Conservation (phyloP, 192 early-diverging fungal species). For the Powellomyces hirtus region DNA sequence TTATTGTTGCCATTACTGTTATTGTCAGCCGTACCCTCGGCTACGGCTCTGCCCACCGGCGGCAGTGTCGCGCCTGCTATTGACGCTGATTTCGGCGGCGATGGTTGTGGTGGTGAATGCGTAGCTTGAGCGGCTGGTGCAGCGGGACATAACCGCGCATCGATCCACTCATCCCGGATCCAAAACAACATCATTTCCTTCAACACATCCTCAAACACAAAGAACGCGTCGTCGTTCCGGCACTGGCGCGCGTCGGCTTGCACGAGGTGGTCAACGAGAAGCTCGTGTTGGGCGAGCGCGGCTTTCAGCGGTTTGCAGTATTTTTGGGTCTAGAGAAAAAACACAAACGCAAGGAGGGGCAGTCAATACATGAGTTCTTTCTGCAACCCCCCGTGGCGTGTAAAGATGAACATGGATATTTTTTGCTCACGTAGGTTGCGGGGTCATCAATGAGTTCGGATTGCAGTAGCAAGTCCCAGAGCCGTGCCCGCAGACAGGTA, state of each 20-base stretch:
- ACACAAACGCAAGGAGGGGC: not conserved
- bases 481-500: slow-evolving; percentile 25
- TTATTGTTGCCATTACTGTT: no score
- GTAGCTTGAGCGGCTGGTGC: not conserved
- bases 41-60: no score
- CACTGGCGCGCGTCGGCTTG: slow-evolving; percentile 42
- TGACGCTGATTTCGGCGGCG: not conserved
- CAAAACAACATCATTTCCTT: slow-evolving; percentile 45
- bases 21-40: no score
- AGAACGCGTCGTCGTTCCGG: slow-evolving; percentile 55
- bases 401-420: no score
- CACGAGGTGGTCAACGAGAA: slow-evolving; percentile 47
- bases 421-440: not conserved
- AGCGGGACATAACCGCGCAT: not conserved
- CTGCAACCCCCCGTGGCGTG: not conserved
- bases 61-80: not conserved
- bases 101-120: not conserved
- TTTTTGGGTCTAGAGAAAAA: slow-evolving; percentile 21
- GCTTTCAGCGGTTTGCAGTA: slow-evolving; percentile 34
- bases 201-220: slow-evolving; percentile 60
- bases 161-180: slow-evolving; percentile 53
- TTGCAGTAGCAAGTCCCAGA: slow-evolving; percentile 49
- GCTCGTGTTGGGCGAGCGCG: slow-evolving; percentile 33
- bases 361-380: slow-evolving; percentile 4
- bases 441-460: slow-evolving; percentile 37